Base-by-base conservation (phyloP, 192 early-diverging fungal genomes). In the Coemansia sp. region DNA sequence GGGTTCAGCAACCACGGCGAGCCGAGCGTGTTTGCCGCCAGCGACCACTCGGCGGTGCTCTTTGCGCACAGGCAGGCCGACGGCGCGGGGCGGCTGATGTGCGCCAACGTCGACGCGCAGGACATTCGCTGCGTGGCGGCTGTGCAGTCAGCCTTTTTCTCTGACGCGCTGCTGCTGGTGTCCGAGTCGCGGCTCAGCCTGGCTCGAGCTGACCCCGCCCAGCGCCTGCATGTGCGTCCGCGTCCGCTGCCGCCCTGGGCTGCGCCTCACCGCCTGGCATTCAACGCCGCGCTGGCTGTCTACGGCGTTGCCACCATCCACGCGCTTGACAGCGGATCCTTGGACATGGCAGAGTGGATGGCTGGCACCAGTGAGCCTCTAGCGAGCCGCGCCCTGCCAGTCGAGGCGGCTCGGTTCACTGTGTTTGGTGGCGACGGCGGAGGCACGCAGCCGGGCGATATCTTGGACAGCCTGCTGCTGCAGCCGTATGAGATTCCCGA, bases 211-310 rank as follows among this genome's bases (percentile, higher is more conserved):
- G 93, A 99, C 63, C 83, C 88, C 6, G 90, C 92, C 40, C 93
- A 95, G 75, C 92, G 91, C 53, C 85, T 99, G 22, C 97, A 99
- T 68, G 84, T 95, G 50, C 87, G 87, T 12, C 90, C 80, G 20
- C 66, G 90, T 12, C 82, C 88, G 9, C 77, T 97, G 41, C 81
- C 83, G 10, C 55, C 71, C 16, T 91, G 92, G 65, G 69, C 75
- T 61, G 91, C 87, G 67, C 86, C 90, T 0, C 85, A 88, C 15
- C 87, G 95, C 24, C 90, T 99, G 53, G 86, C 84, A 0, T 86
- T 92, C 52, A 78, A 90, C 40, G 85, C 88, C 20, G 68, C 75
- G 0, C 43, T 75, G 16, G 75, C 83, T 22, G 87, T 88, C 11
- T 86, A 95, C 71, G 93, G 81, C 4, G 73, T 97, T 8, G 80